phyloP scores from a whole-genome alignment of 1,139 yeast genomes.

The Suhomyces bribrorum region DNA sequence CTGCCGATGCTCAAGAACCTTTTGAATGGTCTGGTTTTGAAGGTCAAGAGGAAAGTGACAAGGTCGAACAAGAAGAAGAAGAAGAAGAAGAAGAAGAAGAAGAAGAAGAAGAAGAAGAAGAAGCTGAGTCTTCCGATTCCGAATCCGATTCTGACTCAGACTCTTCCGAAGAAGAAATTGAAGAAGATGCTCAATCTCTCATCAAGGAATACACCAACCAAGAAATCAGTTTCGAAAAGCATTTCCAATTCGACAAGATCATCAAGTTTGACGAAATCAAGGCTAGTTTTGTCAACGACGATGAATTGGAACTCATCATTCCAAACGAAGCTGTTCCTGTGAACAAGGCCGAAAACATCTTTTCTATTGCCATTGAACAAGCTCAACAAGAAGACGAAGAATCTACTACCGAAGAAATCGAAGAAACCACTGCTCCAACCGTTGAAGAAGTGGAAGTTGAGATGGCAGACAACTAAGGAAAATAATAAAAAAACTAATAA shows the following conservation, averaged over 20 bases:
- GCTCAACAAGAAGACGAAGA: slow-evolving; percentile 22
- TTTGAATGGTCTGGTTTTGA: slow-evolving; percentile 17
- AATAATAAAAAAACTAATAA: slow-evolving; percentile 1
- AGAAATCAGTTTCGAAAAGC: slow-evolving; percentile 48
- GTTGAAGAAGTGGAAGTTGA: slow-evolving; percentile 8
- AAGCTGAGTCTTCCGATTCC: slow-evolving; percentile 19
- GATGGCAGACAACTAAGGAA: background rate
- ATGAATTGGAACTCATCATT: slow-evolving; percentile 46
- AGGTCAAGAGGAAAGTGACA: slow-evolving; percentile 14
- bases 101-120: slow-evolving; percentile 9
- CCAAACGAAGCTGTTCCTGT: slow-evolving; percentile 38
- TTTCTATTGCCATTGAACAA: slow-evolving; percentile 29
- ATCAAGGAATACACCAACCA: slow-evolving; percentile 43
- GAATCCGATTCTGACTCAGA: slow-evolving; percentile 14
- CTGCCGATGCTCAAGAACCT: slow-evolving; percentile 12
- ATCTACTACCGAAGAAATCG: slow-evolving; percentile 14
- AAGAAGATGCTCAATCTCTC: slow-evolving; percentile 44
- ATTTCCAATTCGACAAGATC: slow-evolving; percentile 45
- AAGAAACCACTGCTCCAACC: slow-evolving; percentile 8
- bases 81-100: slow-evolving; percentile 12
- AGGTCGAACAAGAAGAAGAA: slow-evolving; percentile 9
- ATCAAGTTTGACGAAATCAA: slow-evolving; percentile 42
- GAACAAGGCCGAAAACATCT: slow-evolving; percentile 24
- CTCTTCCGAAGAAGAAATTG: slow-evolving; percentile 35
- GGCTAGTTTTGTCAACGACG: slow-evolving; percentile 41